Evolutionary conservation across 768 basidiomycete genomes (phyloP).

Genomic region (Lactarius deliciosus): DNA sequence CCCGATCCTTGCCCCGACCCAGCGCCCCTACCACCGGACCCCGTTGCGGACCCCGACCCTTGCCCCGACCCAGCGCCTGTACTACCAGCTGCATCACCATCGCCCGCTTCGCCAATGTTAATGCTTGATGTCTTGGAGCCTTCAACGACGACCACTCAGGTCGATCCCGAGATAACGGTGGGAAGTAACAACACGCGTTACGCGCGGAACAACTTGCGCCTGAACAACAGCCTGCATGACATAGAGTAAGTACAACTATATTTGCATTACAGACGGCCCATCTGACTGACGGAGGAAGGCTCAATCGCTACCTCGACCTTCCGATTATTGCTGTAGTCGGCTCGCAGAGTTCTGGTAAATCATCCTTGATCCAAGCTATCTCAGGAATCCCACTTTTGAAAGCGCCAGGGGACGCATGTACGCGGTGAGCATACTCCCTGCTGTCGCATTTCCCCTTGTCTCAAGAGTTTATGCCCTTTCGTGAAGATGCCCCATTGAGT

Average conservation of each 20-base stretch:
- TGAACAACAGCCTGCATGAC: constrained; percentile 11
- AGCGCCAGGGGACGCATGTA: constrained; percentile 34
- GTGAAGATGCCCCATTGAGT: constrained; percentile 27
- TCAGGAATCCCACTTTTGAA: constrained; percentile 33
- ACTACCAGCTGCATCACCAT: not conserved
- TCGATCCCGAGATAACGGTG: constrained; percentile 6
- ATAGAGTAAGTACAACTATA: constrained; percentile 12
- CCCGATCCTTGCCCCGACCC: not conserved
- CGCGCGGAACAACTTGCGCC: constrained; percentile 8
- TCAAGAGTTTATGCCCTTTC: not conserved
- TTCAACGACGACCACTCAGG: constrained; percentile 13
- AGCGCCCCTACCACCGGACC: not conserved
- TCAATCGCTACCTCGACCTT: constrained; percentile 32
- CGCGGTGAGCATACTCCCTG: constrained; percentile 29
- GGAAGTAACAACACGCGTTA: not conserved
- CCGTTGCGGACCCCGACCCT: too few species aligned
- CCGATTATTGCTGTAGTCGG: constrained; percentile 36
- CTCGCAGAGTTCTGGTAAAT: constrained; percentile 37
- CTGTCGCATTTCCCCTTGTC: not conserved
- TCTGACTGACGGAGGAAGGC: constrained; percentile 14
- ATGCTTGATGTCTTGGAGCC: not conserved
- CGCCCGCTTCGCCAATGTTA: constrained; percentile 3
- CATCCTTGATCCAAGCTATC: constrained; percentile 37
- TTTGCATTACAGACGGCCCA: not conserved
- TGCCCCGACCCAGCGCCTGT: not conserved